These are phyloP conservation scores for Lecanosticta acicola DNA, from an alignment of 2,329 filamentous ascomycete species.

Conservation along the genomic window DNA sequence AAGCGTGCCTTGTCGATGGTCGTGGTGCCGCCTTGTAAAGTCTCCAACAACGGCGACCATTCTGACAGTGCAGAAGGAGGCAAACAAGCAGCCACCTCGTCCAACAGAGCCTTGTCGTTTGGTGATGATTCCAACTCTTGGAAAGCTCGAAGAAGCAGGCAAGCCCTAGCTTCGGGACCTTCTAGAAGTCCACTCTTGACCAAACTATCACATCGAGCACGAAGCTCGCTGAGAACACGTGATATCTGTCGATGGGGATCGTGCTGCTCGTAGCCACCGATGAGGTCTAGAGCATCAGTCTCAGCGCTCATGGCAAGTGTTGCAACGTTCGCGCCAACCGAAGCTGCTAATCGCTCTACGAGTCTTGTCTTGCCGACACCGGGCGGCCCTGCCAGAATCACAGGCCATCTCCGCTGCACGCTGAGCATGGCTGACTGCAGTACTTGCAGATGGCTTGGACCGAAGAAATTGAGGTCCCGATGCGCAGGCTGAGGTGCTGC, in stretches of 20 bases:
- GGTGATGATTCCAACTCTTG: constrained; percentile 2
- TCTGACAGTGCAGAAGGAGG: constrained; percentile 7
- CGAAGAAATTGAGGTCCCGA: neutral
- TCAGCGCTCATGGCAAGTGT: constrained; percentile 90
- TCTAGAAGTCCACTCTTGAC: constrained; percentile 13
- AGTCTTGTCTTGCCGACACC: constrained; percentile 82
- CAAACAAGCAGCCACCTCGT: constrained; percentile 5
- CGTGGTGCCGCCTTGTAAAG: constrained; percentile 6
- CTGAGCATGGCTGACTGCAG: constrained; percentile 85
- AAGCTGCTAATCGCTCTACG: constrained; percentile 71
- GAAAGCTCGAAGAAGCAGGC: constrained; percentile 7
- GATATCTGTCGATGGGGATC: constrained; percentile 60
- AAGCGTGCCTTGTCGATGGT: constrained; percentile 71
- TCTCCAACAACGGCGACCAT: constrained; percentile 8
- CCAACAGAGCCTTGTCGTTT: constrained; percentile 1
- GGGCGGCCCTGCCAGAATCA: constrained; percentile 78
- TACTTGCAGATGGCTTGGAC: constrained; percentile 55
- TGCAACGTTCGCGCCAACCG: constrained; percentile 68
- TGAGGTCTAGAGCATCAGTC: constrained; percentile 92
- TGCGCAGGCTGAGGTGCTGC: constrained; percentile 5
- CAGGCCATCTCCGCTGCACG: constrained; percentile 78
- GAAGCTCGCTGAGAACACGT: constrained; percentile 18
- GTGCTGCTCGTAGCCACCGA: constrained; percentile 93
- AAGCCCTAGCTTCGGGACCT: constrained; percentile 6
- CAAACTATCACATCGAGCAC: constrained; percentile 7